Percentiles rank a stretch among this genome's conserved stretches.
phyloP scores from a whole-genome alignment of 148 eudicot species.

The Salicornia ramosissima region DNA sequence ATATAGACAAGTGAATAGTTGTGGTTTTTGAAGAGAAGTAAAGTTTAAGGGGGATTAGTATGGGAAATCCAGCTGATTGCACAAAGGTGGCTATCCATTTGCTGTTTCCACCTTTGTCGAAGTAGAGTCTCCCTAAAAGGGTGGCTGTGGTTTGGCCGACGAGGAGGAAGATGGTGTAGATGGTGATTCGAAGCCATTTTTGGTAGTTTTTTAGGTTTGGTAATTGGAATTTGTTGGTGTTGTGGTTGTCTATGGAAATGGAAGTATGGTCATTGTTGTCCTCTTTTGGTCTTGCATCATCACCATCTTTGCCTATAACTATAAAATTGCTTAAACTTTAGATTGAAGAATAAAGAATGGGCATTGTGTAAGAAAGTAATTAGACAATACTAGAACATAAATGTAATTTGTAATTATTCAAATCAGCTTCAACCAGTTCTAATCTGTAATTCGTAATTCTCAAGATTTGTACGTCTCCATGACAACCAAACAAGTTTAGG shows the following conservation, averaged over 20 bases:
- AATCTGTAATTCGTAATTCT: too few relatives aligned
- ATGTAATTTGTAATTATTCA: background rate
- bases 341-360: background rate
- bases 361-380: background rate
- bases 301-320: slow-evolving; percentile 20
- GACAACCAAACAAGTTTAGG: too few relatives aligned
- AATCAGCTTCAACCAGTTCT: too few relatives aligned
- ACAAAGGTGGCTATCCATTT: slow-evolving; percentile 53
- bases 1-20: background rate
- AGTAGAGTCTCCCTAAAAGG: slow-evolving; percentile 42
- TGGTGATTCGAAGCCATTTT: slow-evolving; percentile 35
- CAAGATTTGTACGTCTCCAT: too few relatives aligned
- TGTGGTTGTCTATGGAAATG: background rate
- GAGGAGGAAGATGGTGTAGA: slow-evolving; percentile 30
- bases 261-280: background rate
- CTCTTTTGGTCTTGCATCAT: slow-evolving; percentile 16
- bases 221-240: background rate
- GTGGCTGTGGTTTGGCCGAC: slow-evolving; percentile 34
- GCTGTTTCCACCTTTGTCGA: slow-evolving; percentile 47
- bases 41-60: slow-evolving; percentile 22
- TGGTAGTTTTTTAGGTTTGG: slow-evolving; percentile 25
- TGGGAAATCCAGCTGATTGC: slow-evolving; percentile 45
- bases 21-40: background rate
- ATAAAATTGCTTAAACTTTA: background rate
- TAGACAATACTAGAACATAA: background rate